Conservation (phyloP, 352 stramenopile species). For the Globisporangium parvum region DNA sequence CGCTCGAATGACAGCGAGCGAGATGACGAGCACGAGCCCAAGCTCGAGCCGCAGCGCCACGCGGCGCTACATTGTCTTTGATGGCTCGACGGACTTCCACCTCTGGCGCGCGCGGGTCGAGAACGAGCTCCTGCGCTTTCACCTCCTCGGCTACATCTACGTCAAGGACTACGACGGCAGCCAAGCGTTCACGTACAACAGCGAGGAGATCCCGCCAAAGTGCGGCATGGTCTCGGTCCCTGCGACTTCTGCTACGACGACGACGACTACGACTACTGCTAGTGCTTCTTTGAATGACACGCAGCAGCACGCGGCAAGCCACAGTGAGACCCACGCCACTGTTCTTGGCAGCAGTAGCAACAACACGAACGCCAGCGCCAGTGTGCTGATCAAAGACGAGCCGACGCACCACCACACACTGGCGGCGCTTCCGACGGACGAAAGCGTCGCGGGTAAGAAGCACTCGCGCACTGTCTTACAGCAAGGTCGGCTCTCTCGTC, state of each 20-base stretch:
- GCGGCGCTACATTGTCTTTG: slow-evolving; percentile 24
- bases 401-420: not conserved
- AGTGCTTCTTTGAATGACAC: too few species aligned
- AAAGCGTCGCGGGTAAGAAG: slow-evolving; percentile 2
- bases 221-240: slow-evolving; percentile 12
- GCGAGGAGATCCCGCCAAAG: slow-evolving; percentile 31
- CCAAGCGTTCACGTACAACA: slow-evolving; percentile 36
- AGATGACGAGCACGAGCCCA: slow-evolving; percentile 12
- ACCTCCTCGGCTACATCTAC: slow-evolving; percentile 40
- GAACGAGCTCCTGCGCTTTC: slow-evolving; percentile 48
- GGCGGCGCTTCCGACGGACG: not conserved
- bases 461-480: not conserved
- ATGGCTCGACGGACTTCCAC: slow-evolving; percentile 37
- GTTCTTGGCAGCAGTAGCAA: not conserved
- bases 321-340: too few species aligned
- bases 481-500: slow-evolving; percentile 23
- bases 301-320: too few species aligned
- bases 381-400: slow-evolving; percentile 13
- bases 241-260: slow-evolving; percentile 17
- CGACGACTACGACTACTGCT: not conserved
- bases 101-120: slow-evolving; percentile 39
- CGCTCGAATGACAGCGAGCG: too few species aligned
- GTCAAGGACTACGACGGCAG: slow-evolving; percentile 40
- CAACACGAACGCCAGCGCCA: too few species aligned
- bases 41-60: slow-evolving; percentile 10